Percentiles rank a stretch among this genome's conserved stretches.
phyloP scores from a whole-genome alignment of 176 grass and related monocot species.

The Musa schizocarpa region DNA sequence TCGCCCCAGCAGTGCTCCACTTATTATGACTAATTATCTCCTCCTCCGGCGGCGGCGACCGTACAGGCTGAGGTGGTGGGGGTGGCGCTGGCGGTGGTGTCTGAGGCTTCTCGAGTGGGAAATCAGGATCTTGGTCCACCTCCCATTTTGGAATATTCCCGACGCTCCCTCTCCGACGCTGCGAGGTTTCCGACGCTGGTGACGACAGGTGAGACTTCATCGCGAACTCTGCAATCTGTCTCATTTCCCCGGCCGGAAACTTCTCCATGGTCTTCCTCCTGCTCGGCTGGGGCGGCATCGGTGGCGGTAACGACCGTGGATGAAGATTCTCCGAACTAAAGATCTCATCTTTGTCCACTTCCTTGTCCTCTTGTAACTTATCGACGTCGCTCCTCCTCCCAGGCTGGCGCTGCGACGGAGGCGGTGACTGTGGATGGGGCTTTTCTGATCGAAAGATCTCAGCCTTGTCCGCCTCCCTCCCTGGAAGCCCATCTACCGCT shows the following conservation, averaged over 20 bases:
- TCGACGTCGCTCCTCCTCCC: not conserved
- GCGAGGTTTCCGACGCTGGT: not conserved
- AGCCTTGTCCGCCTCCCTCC: not conserved
- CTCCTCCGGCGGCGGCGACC: conserved; percentile 10
- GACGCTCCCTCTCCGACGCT: conserved; percentile 21
- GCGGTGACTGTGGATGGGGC: not conserved
- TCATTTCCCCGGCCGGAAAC: not conserved
- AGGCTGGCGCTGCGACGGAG: not conserved
- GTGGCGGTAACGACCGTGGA: not conserved
- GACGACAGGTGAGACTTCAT: not conserved
- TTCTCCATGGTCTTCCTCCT: not conserved
- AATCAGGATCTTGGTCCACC: not conserved
- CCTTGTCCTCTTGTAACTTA: not conserved
- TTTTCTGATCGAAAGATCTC: not conserved
- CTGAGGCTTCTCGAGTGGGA: conserved; percentile 22
- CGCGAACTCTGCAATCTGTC: not conserved
- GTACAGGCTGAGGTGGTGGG: conserved; percentile 28
- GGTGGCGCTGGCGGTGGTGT: not conserved
- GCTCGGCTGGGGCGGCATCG: not conserved
- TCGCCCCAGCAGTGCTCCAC: conserved; percentile 46
- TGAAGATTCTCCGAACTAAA: not conserved
- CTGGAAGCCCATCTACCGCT: not conserved
- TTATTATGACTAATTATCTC: conserved; percentile 61
- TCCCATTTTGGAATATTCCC: conserved; percentile 15
- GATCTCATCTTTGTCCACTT: not conserved